Conservation (phyloP, 306 rosid genomes). For the Cercis canadensis region DNA sequence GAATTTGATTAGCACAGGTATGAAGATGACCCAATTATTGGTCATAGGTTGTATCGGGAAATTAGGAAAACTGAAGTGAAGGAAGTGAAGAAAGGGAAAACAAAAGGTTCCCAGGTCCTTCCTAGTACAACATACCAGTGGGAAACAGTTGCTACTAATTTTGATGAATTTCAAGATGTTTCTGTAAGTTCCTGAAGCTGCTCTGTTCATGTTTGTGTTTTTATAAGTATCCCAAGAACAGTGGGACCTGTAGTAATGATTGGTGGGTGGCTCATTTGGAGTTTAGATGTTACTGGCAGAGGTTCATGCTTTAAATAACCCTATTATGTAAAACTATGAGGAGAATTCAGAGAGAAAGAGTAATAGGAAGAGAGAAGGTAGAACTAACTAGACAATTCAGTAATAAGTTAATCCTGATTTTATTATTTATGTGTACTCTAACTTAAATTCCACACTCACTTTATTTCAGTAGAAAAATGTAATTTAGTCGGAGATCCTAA, state of each 20-base stretch:
- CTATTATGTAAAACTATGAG: neutral
- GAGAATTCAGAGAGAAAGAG: neutral
- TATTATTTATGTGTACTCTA: conserved; percentile 13
- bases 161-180: conserved; percentile 98
- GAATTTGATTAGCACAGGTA: conserved; percentile 72
- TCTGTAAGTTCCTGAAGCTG: conserved; percentile 72
- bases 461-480: conserved; percentile 17
- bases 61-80: conserved; percentile 66
- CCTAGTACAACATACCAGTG: conserved; percentile 80
- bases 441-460: neutral
- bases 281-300: conserved; percentile 18
- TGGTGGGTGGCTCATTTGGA: conserved; percentile 36
- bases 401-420: conserved; percentile 18
- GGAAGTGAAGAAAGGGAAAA: conserved; percentile 75
- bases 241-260: conserved; percentile 7
- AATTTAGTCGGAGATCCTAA: conserved; percentile 18
- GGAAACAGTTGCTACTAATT: conserved; percentile 97
- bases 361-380: neutral
- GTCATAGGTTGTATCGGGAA: conserved; percentile 94
- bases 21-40: conserved; percentile 90
- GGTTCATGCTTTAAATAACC: conserved; percentile 13
- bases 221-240: neutral
- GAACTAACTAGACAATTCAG: neutral
- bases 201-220: conserved; percentile 29
- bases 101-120: conserved; percentile 88